phyloP scores from a whole-genome alignment of 768 basidiomycete genomes.

The Leccinum sublutescens region DNA sequence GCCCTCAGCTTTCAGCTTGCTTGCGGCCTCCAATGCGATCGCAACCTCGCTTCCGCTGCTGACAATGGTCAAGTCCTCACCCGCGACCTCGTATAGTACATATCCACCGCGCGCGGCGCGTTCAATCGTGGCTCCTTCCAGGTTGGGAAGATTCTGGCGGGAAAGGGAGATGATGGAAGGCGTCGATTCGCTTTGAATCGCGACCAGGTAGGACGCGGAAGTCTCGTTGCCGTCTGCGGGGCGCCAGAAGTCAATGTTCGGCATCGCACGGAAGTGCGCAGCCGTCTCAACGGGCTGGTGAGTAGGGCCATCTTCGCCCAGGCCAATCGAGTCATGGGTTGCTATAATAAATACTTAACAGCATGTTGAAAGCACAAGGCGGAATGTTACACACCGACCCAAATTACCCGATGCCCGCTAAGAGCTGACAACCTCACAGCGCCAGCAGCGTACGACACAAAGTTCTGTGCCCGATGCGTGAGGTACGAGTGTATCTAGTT shows the following conservation, averaged over 20 bases:
- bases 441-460: constrained; percentile 91
- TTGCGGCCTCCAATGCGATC: constrained; percentile 85
- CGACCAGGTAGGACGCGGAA: constrained; percentile 85
- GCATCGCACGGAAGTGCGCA: constrained; percentile 81
- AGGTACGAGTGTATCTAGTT: constrained; percentile 8
- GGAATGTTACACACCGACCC: constrained; percentile 66
- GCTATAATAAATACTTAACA: constrained; percentile 41
- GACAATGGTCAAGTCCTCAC: constrained; percentile 85
- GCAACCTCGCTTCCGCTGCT: constrained; percentile 86
- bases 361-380: not conserved
- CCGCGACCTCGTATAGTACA: constrained; percentile 74
- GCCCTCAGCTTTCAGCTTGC: constrained; percentile 72
- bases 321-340: constrained; percentile 93
- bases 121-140: constrained; percentile 85
- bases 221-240: constrained; percentile 97
- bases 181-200: constrained; percentile 69
- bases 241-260: constrained; percentile 91
- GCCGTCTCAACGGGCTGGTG: constrained; percentile 94
- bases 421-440: constrained; percentile 90
- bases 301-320: constrained; percentile 92
- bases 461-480: constrained; percentile 54
- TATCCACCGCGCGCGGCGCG: constrained; percentile 84
- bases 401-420: constrained; percentile 86
- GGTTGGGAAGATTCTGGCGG: constrained; percentile 90
- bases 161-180: constrained; percentile 84